phyloP scores from a whole-genome alignment of 2,329 filamentous ascomycete species.

The Botryotinia globosa region DNA sequence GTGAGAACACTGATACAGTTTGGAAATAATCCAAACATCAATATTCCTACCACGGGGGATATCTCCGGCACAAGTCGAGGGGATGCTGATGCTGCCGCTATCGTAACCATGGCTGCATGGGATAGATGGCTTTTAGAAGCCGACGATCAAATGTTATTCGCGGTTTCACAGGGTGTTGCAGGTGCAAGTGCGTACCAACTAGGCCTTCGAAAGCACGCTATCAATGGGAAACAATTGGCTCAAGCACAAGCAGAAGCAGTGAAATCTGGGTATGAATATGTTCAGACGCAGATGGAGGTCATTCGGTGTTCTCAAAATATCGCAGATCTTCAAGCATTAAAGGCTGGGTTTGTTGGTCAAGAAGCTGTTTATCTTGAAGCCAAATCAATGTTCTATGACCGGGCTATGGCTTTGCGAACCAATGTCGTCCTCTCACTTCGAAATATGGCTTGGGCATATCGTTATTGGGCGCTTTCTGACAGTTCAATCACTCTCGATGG shows the following conservation, averaged over 20 bases:
- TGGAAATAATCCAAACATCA: neutral
- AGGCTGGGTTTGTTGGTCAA: neutral
- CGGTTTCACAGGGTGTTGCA: neutral
- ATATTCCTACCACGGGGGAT: conserved; percentile 4
- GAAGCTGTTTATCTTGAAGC: conserved; percentile 10
- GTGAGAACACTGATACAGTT: neutral
- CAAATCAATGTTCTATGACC: conserved; percentile 13
- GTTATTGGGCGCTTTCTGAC: conserved; percentile 6
- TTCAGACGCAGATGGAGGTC: conserved; percentile 14
- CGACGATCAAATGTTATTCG: conserved; percentile 2
- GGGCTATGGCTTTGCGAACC: conserved; percentile 7
- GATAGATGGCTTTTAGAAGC: conserved; percentile 8
- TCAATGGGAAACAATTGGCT: conserved; percentile 12
- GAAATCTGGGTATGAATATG: conserved; percentile 4
- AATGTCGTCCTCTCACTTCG: conserved; percentile 4
- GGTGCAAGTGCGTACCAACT: conserved; percentile 3
- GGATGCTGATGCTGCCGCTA: neutral
- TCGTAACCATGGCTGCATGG: conserved; percentile 10
- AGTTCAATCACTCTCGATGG: conserved; percentile 4
- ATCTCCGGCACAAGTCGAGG: conserved; percentile 3
- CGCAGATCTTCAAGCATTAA: neutral
- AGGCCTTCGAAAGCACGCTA: conserved; percentile 8
- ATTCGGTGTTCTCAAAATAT: neutral
- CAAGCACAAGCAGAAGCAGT: conserved; percentile 14
- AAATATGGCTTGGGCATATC: conserved; percentile 11